Conservation (phyloP, 2,329 filamentous ascomycete species). For the Corniculantispora saksenae region DNA sequence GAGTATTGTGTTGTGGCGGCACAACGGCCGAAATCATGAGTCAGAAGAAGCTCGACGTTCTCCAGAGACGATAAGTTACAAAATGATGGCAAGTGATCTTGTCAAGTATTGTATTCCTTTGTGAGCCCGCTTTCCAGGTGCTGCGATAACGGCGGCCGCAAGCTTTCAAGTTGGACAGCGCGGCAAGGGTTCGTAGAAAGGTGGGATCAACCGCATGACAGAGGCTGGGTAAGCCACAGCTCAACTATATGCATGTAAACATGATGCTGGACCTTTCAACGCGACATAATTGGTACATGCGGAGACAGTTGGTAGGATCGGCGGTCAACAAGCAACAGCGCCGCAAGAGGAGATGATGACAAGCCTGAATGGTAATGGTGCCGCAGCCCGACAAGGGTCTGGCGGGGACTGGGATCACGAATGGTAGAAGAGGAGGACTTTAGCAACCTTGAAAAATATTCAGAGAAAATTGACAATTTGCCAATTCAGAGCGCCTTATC, state of each 20-base stretch:
- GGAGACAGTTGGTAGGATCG: conserved; percentile 6
- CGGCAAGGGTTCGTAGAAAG: neutral
- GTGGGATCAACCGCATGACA: neutral
- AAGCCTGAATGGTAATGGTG: neutral
- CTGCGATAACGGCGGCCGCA: neutral
- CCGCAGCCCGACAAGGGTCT: neutral
- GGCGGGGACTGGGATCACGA: neutral
- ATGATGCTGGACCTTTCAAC: neutral
- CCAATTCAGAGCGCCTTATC: neutral
- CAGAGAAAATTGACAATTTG: neutral
- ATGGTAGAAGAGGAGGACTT: neutral
- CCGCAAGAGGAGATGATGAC: neutral
- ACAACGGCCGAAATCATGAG: neutral
- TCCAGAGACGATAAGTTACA: neutral
- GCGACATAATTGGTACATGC: neutral
- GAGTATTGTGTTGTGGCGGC: neutral
- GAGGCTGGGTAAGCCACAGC: neutral
- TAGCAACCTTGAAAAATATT: neutral
- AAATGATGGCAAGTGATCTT: neutral
- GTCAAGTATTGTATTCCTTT: neutral
- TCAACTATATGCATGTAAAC: neutral
- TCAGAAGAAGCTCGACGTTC: neutral
- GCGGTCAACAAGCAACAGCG: conserved; percentile 1
- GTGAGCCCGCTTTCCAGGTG: neutral
- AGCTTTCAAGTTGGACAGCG: conserved; percentile 8